Base-by-base conservation (phyloP, 2,329 filamentous ascomycete genomes). In the Lithohypha guttulata region DNA sequence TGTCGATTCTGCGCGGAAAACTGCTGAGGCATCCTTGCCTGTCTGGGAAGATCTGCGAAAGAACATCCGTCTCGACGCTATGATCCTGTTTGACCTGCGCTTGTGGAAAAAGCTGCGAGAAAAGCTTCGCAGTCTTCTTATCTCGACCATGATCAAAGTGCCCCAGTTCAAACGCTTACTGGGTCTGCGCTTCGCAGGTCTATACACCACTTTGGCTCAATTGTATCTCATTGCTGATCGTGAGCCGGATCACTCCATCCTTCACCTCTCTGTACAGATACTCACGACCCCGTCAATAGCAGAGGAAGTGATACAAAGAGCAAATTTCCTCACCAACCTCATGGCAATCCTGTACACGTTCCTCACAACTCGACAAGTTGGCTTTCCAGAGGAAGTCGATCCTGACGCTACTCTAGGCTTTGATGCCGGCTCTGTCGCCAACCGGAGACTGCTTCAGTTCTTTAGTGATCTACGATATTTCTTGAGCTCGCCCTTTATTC, bases 301-400 rank as follows among this genome's bases (percentile, higher is more conserved):
- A 0, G 83, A 86, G 30, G 93, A 98, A 61, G 83, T 96, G 34
- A 85, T 98, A 6, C 84, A 94, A 53, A 76, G 86, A 31, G 89
- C 87, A 19, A 98, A 98, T 59, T 98, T 98, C 55, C 68, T 98
- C 48, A 95, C 86, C 6, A 94, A 85, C 50, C 70, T 98, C 26
- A 82, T 96, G 73, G 86, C 91, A 10, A 98, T 98, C 45, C 68
- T 98, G 1, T 98, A 96, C 60, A 96, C 93, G 0, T 98, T 98
- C 64, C 65, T 98, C 26, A 98, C 91, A 0, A 94, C 86, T 4
- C 75, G 93, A 36, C 91, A 98, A 67, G 91, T 98, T 26, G 87
- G 87, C 1, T 87, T 94, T 57, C 89, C 91, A 0, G 82, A 84
- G 64, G 82, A 94, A 49, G 81, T 96, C 28, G 81, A 85, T 41